Percentiles rank a stretch among this genome's conserved stretches.
phyloP scores from a whole-genome alignment of 768 basidiomycete species.

The Gymnopilus dilepis region DNA sequence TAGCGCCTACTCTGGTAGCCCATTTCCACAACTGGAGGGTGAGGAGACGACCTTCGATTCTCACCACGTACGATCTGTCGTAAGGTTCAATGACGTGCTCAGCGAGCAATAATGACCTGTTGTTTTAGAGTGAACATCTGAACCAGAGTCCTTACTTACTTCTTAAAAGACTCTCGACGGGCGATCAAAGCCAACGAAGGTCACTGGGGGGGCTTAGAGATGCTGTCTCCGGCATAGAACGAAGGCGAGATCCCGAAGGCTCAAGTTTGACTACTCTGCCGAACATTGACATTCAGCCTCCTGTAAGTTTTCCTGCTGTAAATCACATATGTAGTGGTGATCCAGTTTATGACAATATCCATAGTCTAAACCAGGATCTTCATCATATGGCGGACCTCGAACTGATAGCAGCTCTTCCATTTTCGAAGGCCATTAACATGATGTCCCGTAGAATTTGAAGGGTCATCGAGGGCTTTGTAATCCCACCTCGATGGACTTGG shows the following conservation, averaged over 20 bases:
- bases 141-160: conserved; percentile 14
- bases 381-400: conserved; percentile 15
- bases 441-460: too few relatives aligned
- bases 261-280: conserved; percentile 30
- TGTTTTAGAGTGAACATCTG: conserved; percentile 25
- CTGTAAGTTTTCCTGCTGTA: conserved; percentile 33
- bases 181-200: conserved; percentile 25
- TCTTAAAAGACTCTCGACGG: conserved; percentile 19
- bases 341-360: conserved; percentile 13
- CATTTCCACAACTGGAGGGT: conserved; percentile 31
- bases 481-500: too few relatives aligned
- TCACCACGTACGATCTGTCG: conserved; percentile 41
- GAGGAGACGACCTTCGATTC: conserved; percentile 26
- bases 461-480: too few relatives aligned
- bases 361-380: conserved; percentile 30
- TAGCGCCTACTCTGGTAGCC: conserved; percentile 45
- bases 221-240: conserved; percentile 25
- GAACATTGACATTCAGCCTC: conserved; percentile 41
- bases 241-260: conserved; percentile 4
- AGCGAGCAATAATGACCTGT: neutral
- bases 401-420: conserved; percentile 19
- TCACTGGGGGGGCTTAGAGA: conserved; percentile 32
- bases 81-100: conserved; percentile 27
- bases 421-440: conserved; percentile 6
- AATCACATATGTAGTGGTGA: neutral